Conservation (phyloP, 2,329 filamentous ascomycete species). For the Parascedosporium putredinis region DNA sequence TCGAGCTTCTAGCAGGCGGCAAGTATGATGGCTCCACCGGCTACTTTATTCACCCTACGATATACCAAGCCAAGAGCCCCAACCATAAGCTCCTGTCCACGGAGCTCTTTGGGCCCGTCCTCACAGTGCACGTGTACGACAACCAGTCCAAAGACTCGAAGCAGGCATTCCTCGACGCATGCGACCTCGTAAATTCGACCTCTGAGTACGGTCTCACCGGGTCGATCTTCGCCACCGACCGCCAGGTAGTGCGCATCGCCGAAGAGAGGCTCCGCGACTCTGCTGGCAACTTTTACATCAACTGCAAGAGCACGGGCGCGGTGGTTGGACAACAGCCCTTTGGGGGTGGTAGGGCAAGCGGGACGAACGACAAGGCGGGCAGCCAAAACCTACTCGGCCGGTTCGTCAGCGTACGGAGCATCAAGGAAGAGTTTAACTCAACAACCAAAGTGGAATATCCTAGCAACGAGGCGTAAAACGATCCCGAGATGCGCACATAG, state of each 20-base stretch:
- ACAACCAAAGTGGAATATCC: constrained; percentile 57
- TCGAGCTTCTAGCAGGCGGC: constrained; percentile 66
- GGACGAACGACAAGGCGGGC: constrained; percentile 66
- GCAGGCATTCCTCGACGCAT: constrained; percentile 46
- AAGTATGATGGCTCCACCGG: constrained; percentile 68
- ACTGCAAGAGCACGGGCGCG: constrained; percentile 69
- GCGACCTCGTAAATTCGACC: constrained; percentile 57
- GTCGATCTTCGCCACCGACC: constrained; percentile 62
- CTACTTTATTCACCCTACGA: constrained; percentile 75
- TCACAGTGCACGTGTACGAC: constrained; percentile 68
- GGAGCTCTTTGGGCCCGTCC: constrained; percentile 74
- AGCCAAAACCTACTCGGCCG: constrained; percentile 52
- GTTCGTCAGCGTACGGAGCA: constrained; percentile 56
- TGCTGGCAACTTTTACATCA: constrained; percentile 79
- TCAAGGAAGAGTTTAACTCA: constrained; percentile 66
- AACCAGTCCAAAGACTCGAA: constrained; percentile 42
- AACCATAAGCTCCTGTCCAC: constrained; percentile 63
- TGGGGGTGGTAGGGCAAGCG: constrained; percentile 56
- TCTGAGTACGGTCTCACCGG: constrained; percentile 72
- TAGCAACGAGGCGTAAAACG: constrained; percentile 53
- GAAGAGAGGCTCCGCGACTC: constrained; percentile 62
- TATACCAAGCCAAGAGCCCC: constrained; percentile 67
- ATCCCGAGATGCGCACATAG: too few species aligned
- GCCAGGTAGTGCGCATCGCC: constrained; percentile 53
- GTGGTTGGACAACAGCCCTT: constrained; percentile 67